Conservation (phyloP, 345 rosid species). For the Populus euphratica region DNA sequence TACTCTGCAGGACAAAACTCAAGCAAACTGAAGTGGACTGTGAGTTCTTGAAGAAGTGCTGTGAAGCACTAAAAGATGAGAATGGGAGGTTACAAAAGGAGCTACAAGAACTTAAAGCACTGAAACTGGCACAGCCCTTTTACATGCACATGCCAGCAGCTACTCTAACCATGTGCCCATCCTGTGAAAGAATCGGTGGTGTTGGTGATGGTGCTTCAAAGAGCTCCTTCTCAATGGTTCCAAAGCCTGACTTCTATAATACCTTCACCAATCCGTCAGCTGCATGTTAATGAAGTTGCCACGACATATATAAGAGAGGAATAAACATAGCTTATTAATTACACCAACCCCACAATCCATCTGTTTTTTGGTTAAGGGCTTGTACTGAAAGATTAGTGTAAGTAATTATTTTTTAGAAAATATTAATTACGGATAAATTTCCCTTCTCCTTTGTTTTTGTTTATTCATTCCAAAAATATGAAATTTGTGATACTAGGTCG, state of each 20-base stretch:
- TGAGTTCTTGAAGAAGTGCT: constrained; percentile 29
- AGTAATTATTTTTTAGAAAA: constrained; percentile 51
- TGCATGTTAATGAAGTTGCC: constrained; percentile 50
- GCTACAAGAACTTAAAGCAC: constrained; percentile 23
- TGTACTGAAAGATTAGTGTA: constrained; percentile 43
- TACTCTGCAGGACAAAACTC: constrained; percentile 26
- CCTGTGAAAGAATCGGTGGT: constrained; percentile 58
- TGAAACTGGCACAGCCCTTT: constrained; percentile 27
- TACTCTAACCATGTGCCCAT: constrained; percentile 29
- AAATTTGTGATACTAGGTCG: too few species aligned
- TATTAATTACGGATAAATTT: constrained; percentile 32
- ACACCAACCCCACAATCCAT: constrained; percentile 39
- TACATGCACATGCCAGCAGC: constrained; percentile 33
- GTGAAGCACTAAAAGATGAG: constrained; percentile 27
- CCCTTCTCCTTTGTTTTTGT: constrained; percentile 7
- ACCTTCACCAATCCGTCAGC: constrained; percentile 79
- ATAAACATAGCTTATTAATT: constrained; percentile 5
- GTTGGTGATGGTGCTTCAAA: constrained; percentile 31
- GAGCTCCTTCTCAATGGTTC: constrained; percentile 46
- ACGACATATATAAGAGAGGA: background rate
- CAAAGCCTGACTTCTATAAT: constrained; percentile 60
- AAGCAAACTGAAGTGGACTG: constrained; percentile 34
- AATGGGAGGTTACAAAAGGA: constrained; percentile 29
- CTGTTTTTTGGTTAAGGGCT: constrained; percentile 70
- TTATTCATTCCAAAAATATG: background rate